Conservation (phyloP, 768 basidiomycete species). For the Auriculariales sp. region DNA sequence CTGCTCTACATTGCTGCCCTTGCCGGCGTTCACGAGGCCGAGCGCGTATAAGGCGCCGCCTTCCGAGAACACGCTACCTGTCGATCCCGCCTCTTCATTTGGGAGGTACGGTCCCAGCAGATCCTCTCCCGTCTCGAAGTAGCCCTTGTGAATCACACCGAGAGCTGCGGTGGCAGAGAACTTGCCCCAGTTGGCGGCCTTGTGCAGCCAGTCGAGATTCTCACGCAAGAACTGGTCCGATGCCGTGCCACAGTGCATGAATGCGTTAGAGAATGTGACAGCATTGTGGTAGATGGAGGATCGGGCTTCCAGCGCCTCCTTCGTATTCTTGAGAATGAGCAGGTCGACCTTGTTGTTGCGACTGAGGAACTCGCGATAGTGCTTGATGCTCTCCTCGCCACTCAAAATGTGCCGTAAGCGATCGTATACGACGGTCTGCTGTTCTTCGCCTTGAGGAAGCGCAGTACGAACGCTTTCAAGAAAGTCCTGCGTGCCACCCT, state of each 20-base stretch:
- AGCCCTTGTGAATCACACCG: slow-evolving; percentile 95
- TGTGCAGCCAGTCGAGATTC: slow-evolving; percentile 91
- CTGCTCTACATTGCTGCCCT: slow-evolving; percentile 45
- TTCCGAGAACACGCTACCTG: slow-evolving; percentile 74
- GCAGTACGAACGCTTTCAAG: slow-evolving; percentile 58
- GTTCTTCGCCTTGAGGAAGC: slow-evolving; percentile 43
- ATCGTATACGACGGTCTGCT: slow-evolving; percentile 43
- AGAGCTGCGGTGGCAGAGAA: slow-evolving; percentile 95
- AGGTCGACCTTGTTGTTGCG: slow-evolving; percentile 89
- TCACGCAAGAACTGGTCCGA: slow-evolving; percentile 88
- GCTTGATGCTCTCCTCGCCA: slow-evolving; percentile 81
- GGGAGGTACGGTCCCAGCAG: slow-evolving; percentile 93
- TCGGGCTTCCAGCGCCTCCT: slow-evolving; percentile 83
- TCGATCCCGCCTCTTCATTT: slow-evolving; percentile 46
- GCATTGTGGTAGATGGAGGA: slow-evolving; percentile 97
- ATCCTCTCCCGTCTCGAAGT: slow-evolving; percentile 82
- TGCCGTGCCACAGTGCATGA: slow-evolving; percentile 96
- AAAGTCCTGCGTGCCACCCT: slow-evolving; percentile 89
- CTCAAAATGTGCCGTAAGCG: slow-evolving; percentile 72
- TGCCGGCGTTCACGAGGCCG: slow-evolving; percentile 86
- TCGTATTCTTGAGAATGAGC: slow-evolving; percentile 82
- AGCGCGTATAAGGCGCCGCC: slow-evolving; percentile 93
- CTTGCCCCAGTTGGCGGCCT: slow-evolving; percentile 96
- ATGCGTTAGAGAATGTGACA: slow-evolving; percentile 90
- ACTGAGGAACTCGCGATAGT: slow-evolving; percentile 91